phyloP scores from a whole-genome alignment of 2,329 filamentous ascomycete genomes.

The Aureobasidium namibiae region DNA sequence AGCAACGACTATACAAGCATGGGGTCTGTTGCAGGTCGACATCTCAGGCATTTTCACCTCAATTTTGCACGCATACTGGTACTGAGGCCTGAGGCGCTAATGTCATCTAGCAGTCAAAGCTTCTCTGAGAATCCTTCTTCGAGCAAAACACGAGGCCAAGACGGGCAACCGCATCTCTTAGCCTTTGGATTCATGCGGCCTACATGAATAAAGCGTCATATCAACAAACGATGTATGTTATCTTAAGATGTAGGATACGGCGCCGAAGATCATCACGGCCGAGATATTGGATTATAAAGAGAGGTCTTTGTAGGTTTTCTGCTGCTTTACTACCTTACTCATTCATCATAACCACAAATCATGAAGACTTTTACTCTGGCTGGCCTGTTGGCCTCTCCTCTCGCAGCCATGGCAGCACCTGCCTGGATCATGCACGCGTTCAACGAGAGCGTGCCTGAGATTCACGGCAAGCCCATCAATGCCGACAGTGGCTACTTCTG shows the following conservation, averaged over 20 bases:
- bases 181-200: not conserved
- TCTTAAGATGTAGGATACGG: not conserved
- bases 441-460: slow-evolving; percentile 6
- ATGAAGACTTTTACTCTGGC: slow-evolving; percentile 4
- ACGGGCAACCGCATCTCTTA: not conserved
- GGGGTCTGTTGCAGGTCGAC: too few relatives aligned
- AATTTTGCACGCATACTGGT: not conserved
- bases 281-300: not conserved
- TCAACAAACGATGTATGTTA: not conserved
- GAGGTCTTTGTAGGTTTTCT: not conserved
- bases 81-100: not conserved
- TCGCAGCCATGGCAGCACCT: not conserved
- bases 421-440: slow-evolving; percentile 6
- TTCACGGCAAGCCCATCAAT: slow-evolving; percentile 8
- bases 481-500: slow-evolving; percentile 9
- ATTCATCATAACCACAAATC: not conserved
- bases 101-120: not conserved
- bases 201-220: not conserved
- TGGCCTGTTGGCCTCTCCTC: slow-evolving; percentile 3
- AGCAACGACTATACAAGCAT: not conserved
- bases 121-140: not conserved
- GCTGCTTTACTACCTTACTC: not conserved
- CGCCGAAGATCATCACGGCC: not conserved
- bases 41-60: not conserved
- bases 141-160: not conserved